phyloP scores from a whole-genome alignment of 2,329 filamentous ascomycete species.

The Alternaria atra region DNA sequence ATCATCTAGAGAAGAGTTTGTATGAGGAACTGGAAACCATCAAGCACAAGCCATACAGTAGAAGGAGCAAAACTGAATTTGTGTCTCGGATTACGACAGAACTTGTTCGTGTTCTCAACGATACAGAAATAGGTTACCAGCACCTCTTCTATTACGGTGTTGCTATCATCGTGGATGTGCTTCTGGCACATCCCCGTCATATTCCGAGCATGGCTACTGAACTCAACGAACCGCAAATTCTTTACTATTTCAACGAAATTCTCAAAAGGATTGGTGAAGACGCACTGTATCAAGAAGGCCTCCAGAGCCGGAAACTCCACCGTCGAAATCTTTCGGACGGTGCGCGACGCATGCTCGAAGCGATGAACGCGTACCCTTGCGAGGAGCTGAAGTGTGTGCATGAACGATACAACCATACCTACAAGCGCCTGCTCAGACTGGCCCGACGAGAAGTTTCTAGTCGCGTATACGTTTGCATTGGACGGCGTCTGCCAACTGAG shows the following conservation, averaged over 20 bases:
- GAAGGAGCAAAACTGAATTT: neutral
- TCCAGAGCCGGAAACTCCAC: neutral
- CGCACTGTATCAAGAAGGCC: no score
- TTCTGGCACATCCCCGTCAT: no score
- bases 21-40: neutral
- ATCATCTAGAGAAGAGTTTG: neutral
- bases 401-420: neutral
- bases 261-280: no score
- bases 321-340: neutral
- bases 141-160: no score
- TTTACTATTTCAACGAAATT: no score
- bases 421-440: neutral
- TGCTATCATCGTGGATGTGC: no score
- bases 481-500: neutral
- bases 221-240: no score
- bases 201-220: no score
- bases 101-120: neutral
- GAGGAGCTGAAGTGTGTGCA: neutral
- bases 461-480: neutral
- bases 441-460: neutral
- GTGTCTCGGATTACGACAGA: neutral
- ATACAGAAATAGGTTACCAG: no score
- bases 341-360: neutral
- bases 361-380: neutral
- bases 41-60: neutral